Conservation (phyloP, 441 rosid genomes). For the Populus trichocarpa region DNA sequence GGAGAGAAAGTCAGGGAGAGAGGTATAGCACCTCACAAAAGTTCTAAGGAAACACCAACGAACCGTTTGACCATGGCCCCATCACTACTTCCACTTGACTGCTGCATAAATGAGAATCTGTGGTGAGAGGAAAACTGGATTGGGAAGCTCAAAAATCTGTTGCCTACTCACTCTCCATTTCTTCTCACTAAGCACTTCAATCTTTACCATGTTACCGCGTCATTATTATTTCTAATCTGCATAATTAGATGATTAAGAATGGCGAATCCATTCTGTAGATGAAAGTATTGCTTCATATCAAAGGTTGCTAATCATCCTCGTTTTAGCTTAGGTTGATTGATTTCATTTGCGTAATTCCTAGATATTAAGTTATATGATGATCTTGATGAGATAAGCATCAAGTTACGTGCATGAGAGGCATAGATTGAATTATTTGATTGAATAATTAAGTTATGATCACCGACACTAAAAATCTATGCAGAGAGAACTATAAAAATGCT, state of each 20-base stretch:
- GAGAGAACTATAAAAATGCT: too few relatives aligned
- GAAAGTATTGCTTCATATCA: too few relatives aligned
- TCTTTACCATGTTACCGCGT: not conserved
- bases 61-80: conserved; percentile 52
- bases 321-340: too few relatives aligned
- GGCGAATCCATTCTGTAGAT: too few relatives aligned
- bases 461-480: too few relatives aligned
- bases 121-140: conserved; percentile 14
- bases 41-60: conserved; percentile 41
- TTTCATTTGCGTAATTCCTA: not conserved
- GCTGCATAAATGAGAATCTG: conserved; percentile 31
- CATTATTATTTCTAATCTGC: not conserved
- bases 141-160: conserved; percentile 22
- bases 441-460: too few relatives aligned
- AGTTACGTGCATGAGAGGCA: not conserved
- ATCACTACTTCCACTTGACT: not conserved
- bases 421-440: too few relatives aligned
- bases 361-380: not conserved
- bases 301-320: too few relatives aligned
- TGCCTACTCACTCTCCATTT: conserved; percentile 14
- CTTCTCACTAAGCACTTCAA: conserved; percentile 1
- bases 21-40: conserved; percentile 13
- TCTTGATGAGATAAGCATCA: not conserved
- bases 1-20: not conserved
- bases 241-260: not conserved